Evolutionary conservation across 2,329 filamentous ascomycete genomes (phyloP), one percentile per base, ranked within the genome.

Genomic region (Massarina eburnea): DNA sequence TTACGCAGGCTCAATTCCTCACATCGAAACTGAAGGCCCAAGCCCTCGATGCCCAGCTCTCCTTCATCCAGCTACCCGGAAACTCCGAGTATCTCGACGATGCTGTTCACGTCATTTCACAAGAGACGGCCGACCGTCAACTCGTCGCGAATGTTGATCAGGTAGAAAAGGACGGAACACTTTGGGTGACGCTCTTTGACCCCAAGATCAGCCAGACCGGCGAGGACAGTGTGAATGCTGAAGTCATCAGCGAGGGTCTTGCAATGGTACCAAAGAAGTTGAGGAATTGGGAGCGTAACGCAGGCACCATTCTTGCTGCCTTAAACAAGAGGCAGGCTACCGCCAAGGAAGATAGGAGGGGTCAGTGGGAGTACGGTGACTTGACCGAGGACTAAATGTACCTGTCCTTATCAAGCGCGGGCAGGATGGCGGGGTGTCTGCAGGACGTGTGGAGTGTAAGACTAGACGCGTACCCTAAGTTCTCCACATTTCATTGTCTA

Each of bases 341-440:
- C 70, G 92, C 92, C 4, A 96, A 95, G 81, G 77, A 81, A 44
- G 84, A 85, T 46, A 83, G 91, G 52, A 78, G 84, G 56, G 94
- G 94, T 34, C 94, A 96, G 81, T 99, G 92, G 91, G 94, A 99
- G 80, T 99, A 97, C 72, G 94, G 94, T 58, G 94, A 97, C 70
- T 80, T 96, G 65, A 95, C 90, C 12, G 91, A 96, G 57, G 67
- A 69, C 48, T 59, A 59, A 48, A 48, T 37, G 43, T 22, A 19
- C 18, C 26, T 36, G 15, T 34, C 43, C 30, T 45, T 43, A 40
- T 40, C 39, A 33, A 41, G 19, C 19, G 30, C 14, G 12, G n/a
- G 19, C 17, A 35, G 34, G 8, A 44, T 9, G 9, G 30, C 17
- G 36, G 15, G 36, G 18, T 33, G 26, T 15, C 14, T 26, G 36